Percentiles rank a stretch among this genome's conserved stretches.
These are phyloP conservation scores for Metschnikowia rubicola DNA, from an alignment of 805 yeast species.

Conservation along the genomic window DNA sequence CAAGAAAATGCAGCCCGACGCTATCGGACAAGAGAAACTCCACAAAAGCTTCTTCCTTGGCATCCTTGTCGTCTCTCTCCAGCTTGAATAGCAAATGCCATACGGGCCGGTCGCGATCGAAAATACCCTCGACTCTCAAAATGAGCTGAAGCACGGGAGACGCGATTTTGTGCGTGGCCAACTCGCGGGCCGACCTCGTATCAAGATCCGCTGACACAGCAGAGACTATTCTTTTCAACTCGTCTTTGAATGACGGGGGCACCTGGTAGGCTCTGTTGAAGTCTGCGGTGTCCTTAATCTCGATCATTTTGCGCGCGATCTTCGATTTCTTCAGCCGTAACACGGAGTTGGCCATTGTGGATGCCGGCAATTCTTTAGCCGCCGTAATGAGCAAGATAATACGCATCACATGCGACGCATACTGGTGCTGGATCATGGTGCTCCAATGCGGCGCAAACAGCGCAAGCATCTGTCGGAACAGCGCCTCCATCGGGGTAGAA, in stretches of 20 bases:
- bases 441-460: conserved; percentile 61
- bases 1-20: conserved; percentile 91
- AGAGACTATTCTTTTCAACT: conserved; percentile 49
- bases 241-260: conserved; percentile 64
- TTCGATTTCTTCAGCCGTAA: conserved; percentile 80
- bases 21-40: conserved; percentile 81
- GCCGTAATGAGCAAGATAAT: conserved; percentile 65
- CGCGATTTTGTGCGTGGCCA: conserved; percentile 74
- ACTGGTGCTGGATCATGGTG: conserved; percentile 66
- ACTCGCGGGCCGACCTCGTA: conserved; percentile 53
- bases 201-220: conserved; percentile 34
- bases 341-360: conserved; percentile 64
- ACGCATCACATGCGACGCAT: conserved; percentile 86
- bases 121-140: conserved; percentile 76
- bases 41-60: conserved; percentile 72
- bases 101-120: conserved; percentile 66
- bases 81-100: conserved; percentile 62
- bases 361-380: conserved; percentile 75
- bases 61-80: conserved; percentile 47
- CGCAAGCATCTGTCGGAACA: conserved; percentile 60
- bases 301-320: conserved; percentile 91
- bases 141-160: conserved; percentile 84
- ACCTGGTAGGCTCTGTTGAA: conserved; percentile 63
- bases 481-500: conserved; percentile 57
- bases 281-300: conserved; percentile 73